phyloP scores from a whole-genome alignment of 805 yeast species.

The Citeromyces matritensis region DNA sequence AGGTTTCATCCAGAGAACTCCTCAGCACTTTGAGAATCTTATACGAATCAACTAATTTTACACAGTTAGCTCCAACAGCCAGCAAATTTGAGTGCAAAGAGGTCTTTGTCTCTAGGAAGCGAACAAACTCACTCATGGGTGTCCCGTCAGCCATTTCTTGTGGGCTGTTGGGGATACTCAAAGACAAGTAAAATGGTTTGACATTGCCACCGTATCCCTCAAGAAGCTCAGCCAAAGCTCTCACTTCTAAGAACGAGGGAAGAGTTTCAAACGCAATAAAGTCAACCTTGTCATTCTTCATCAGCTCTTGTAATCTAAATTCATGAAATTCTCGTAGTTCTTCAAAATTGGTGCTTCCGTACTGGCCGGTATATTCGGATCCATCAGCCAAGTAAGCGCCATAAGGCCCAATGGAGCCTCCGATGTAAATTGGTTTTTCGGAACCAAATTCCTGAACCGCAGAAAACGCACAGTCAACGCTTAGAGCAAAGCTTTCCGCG shows the following conservation, averaged over 20 bases:
- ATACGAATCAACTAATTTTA: conserved; percentile 25
- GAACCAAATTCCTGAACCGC: not conserved
- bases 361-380: conserved; percentile 62
- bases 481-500: not conserved
- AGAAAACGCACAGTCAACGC: conserved; percentile 10
- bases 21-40: conserved; percentile 18
- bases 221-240: conserved; percentile 25
- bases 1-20: conserved; percentile 3
- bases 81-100: conserved; percentile 14
- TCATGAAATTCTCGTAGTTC: conserved; percentile 34
- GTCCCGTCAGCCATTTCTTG: conserved; percentile 36
- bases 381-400: conserved; percentile 60
- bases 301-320: conserved; percentile 24
- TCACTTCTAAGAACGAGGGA: conserved; percentile 44
- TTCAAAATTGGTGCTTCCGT: conserved; percentile 21
- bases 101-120: conserved; percentile 8
- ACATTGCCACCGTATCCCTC: conserved; percentile 2
- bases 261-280: conserved; percentile 58
- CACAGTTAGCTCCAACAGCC: conserved; percentile 60
- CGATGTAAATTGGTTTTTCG: conserved; percentile 14
- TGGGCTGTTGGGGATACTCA: conserved; percentile 19
- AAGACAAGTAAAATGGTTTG: conserved; percentile 9
- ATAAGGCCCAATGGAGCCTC: conserved; percentile 66
- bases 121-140: conserved; percentile 15
- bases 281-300: conserved; percentile 28